These are phyloP conservation scores for Neonectria neomacrospora DNA, from an alignment of 2,329 filamentous ascomycete genomes.

Conservation along the genomic window DNA sequence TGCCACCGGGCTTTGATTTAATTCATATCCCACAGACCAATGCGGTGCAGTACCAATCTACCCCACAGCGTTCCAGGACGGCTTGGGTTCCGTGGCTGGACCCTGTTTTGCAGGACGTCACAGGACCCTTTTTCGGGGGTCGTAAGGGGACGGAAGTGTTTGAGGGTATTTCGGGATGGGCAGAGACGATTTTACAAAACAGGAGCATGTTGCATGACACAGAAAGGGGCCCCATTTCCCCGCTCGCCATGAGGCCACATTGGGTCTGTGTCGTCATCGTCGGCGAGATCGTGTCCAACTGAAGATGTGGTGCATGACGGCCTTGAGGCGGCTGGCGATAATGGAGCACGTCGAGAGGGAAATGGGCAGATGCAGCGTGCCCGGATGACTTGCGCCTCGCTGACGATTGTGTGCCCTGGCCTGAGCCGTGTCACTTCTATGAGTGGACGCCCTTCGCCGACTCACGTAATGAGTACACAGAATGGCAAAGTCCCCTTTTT, in stretches of 20 bases:
- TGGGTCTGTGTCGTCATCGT: conserved; percentile 27
- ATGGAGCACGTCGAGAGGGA: background rate
- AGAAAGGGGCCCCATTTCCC: conserved; percentile 12
- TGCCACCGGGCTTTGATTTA: conserved; percentile 6
- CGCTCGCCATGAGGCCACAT: conserved; percentile 32
- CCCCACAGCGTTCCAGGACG: conserved; percentile 35
- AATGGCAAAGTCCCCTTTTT: background rate
- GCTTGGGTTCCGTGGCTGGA: conserved; percentile 25
- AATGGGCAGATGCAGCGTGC: conserved; percentile 18
- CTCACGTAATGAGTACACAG: background rate
- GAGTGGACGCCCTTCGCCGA: conserved; percentile 1
- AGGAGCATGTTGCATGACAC: conserved; percentile 2
- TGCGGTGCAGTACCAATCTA: conserved; percentile 34
- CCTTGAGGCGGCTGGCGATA: background rate
- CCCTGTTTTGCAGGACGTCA: conserved; percentile 30
- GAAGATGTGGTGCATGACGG: conserved; percentile 12
- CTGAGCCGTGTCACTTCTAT: background rate
- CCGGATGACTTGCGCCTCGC: conserved; percentile 18
- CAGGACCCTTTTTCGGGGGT: conserved; percentile 29
- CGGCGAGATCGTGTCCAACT: background rate
- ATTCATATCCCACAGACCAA: conserved; percentile 27
- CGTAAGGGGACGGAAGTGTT: background rate
- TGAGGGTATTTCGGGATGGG: conserved; percentile 27
- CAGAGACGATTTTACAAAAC: background rate
- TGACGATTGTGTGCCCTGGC: background rate